Evolutionary conservation across 2,329 filamentous ascomycete species (phyloP).

Genomic region (Aspergillus transmontanensis): DNA sequence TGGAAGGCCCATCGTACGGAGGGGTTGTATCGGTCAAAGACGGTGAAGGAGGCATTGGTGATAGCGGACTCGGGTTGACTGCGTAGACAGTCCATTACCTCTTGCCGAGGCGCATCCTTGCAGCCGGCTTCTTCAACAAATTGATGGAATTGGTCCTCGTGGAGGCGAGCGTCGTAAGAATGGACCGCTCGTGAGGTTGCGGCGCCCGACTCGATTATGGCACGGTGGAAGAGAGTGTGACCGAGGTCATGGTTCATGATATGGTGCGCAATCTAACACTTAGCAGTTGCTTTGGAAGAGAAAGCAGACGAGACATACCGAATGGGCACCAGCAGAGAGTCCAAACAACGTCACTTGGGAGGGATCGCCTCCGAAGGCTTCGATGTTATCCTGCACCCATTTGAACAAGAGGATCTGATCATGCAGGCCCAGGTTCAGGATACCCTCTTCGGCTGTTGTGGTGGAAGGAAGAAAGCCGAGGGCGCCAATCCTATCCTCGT

Average conservation of each 20-base stretch:
- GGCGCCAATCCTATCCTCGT: constrained; percentile 37
- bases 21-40: constrained; percentile 51
- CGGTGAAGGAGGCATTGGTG: constrained; percentile 42
- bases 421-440: constrained; percentile 47
- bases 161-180: constrained; percentile 43
- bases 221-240: constrained; percentile 46
- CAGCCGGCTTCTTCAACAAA: constrained; percentile 44
- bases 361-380: constrained; percentile 27
- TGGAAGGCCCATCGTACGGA: constrained; percentile 64
- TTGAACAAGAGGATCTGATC: constrained; percentile 41
- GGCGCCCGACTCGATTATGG: constrained; percentile 51
- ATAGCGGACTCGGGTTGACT: constrained; percentile 39
- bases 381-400: constrained; percentile 29
- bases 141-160: constrained; percentile 49
- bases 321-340: constrained; percentile 53
- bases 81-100: constrained; percentile 48
- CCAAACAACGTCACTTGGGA: constrained; percentile 42
- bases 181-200: constrained; percentile 52
- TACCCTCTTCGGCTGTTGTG: constrained; percentile 55
- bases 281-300: not conserved
- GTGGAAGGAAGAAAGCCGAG: constrained; percentile 69
- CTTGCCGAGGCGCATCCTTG: constrained; percentile 24
- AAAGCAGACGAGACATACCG: constrained; percentile 14
- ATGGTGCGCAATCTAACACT: constrained; percentile 65
- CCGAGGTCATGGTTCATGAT: constrained; percentile 54